Conservation (phyloP, 2,329 filamentous ascomycete species). For the Ciborinia camelliae region DNA sequence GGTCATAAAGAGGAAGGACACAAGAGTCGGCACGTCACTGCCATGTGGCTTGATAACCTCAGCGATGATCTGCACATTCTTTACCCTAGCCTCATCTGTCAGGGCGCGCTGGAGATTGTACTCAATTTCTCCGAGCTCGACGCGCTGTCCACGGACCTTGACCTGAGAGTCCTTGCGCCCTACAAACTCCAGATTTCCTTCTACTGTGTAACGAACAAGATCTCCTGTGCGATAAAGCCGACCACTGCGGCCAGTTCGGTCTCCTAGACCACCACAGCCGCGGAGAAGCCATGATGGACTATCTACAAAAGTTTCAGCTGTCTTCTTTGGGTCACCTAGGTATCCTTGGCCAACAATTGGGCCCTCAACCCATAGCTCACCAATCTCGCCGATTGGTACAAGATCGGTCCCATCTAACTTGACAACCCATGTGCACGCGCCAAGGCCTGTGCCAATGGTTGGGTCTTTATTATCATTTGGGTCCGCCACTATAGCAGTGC, state of each 20-base stretch:
- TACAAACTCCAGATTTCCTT: not conserved
- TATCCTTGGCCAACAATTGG: conserved; percentile 41
- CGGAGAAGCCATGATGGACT: conserved; percentile 32
- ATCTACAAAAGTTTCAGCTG: conserved; percentile 38
- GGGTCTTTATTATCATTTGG: not conserved
- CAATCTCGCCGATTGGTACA: conserved; percentile 37
- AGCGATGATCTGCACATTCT: too few species aligned
- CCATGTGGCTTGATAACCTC: too few species aligned
- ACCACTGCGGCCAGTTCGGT: conserved; percentile 36
- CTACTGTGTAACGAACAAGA: not conserved
- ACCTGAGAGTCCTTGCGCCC: not conserved
- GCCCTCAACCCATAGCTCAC: conserved; percentile 42
- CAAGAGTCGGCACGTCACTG: too few species aligned
- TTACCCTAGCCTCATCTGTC: too few species aligned
- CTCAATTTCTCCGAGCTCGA: conserved; percentile 8
- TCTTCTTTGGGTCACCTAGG: conserved; percentile 39
- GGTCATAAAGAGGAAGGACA: too few species aligned
- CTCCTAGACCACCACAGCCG: not conserved
- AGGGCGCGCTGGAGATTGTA: too few species aligned
- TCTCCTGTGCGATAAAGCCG: conserved; percentile 41
- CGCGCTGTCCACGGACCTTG: conserved; percentile 1
- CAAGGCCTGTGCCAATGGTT: not conserved
- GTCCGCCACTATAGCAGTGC: conserved; percentile 3
- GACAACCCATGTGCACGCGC: conserved; percentile 40
- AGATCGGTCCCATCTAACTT: conserved; percentile 39